phyloP scores from a whole-genome alignment of 192 early-diverging fungal species.

The Neocallimastix lanati region DNA sequence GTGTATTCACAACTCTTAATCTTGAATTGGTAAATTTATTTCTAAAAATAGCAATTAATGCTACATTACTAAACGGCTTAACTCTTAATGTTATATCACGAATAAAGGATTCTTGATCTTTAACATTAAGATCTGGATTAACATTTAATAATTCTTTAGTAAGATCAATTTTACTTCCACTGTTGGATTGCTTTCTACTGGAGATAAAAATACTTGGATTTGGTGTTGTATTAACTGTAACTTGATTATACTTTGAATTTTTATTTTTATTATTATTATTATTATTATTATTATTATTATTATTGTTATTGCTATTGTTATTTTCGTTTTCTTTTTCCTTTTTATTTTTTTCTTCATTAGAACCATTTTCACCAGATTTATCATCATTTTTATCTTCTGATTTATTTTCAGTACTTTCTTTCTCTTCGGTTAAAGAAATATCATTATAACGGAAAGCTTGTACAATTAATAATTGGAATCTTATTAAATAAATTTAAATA shows the following conservation, averaged over 20 bases:
- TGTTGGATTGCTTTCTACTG: background rate
- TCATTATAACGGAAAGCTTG: background rate
- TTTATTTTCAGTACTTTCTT: background rate
- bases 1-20: slow-evolving; percentile 23
- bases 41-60: slow-evolving; percentile 1
- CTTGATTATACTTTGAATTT: background rate
- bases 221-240: background rate
- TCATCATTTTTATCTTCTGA: background rate
- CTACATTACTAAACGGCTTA: background rate
- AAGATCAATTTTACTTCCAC: background rate
- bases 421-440: background rate
- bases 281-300: background rate
- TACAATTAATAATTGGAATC: background rate
- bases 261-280: background rate
- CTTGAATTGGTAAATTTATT: background rate
- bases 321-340: background rate
- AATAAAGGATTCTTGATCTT: background rate
- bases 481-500: background rate
- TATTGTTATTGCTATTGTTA: background rate
- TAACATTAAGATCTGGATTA: background rate
- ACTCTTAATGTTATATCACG: background rate
- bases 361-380: background rate
- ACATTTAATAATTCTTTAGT: background rate
- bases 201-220: background rate
- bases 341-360: background rate